Conservation (phyloP, 768 basidiomycete genomes). For the Lactarius psammicola region DNA sequence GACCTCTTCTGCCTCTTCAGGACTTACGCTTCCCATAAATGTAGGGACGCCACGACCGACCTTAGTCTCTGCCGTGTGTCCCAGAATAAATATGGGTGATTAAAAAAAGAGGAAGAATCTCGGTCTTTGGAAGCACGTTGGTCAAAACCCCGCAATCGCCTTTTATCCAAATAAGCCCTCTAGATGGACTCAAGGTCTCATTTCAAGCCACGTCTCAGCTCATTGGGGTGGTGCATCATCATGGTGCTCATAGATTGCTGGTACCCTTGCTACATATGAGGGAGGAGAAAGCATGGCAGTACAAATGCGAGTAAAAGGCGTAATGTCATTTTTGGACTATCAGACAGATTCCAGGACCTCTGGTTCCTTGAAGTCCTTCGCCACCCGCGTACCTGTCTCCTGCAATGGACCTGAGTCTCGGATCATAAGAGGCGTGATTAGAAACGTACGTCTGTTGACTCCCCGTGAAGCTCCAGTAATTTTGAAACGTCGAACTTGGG, state of each 20-base stretch:
- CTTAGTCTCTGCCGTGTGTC: no score
- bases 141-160: background rate
- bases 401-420: slow-evolving; percentile 37
- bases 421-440: background rate
- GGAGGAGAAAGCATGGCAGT: slow-evolving; percentile 30
- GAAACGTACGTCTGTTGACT: slow-evolving; percentile 82
- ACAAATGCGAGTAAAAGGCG: slow-evolving; percentile 25
- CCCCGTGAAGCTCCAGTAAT: slow-evolving; percentile 94
- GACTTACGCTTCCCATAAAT: no score
- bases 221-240: slow-evolving; percentile 10
- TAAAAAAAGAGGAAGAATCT: no score
- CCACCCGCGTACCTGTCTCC: slow-evolving; percentile 94
- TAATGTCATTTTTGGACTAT: slow-evolving; percentile 35
- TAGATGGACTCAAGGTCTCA: no score
- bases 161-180: no score
- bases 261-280: slow-evolving; percentile 41
- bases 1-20: no score
- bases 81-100: no score
- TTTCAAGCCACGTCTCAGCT: background rate
- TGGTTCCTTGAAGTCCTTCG: slow-evolving; percentile 97
- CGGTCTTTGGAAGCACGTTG: background rate
- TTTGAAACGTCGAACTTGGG: slow-evolving; percentile 97
- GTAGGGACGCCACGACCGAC: no score
- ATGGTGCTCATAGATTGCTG: slow-evolving; percentile 40
- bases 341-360: slow-evolving; percentile 91